Evolutionary conservation across 1,284 basidiomycete species (phyloP).

Genomic region (Moesziomyces sp.): DNA sequence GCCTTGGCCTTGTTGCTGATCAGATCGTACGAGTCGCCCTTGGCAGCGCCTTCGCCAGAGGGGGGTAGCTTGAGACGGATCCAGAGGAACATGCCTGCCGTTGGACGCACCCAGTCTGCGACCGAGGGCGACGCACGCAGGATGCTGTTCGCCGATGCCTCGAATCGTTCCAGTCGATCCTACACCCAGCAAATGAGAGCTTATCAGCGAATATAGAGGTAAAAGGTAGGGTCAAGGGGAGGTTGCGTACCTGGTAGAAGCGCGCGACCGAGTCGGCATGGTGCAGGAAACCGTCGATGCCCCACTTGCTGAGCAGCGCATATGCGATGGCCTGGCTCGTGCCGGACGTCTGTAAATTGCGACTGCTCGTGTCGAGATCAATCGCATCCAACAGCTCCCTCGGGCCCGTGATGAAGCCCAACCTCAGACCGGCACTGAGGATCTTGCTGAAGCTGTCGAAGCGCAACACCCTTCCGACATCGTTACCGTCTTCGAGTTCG

Average conservation of each 20-base stretch:
- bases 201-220: not conserved
- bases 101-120: slow-evolving; percentile 78
- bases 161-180: slow-evolving; percentile 32
- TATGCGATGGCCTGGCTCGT: slow-evolving; percentile 83
- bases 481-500: slow-evolving; percentile 48
- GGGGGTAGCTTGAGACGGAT: slow-evolving; percentile 62
- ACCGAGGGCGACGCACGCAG: slow-evolving; percentile 22
- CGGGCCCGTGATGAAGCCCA: slow-evolving; percentile 87
- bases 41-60: slow-evolving; percentile 7
- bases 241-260: slow-evolving; percentile 76
- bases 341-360: slow-evolving; percentile 79
- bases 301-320: slow-evolving; percentile 78
- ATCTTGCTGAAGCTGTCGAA: slow-evolving; percentile 76
- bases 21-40: slow-evolving; percentile 78
- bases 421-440: slow-evolving; percentile 67
- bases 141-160: slow-evolving; percentile 20
- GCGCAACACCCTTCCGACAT: slow-evolving; percentile 61
- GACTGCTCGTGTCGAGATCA: slow-evolving; percentile 76
- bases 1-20: slow-evolving; percentile 82
- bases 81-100: slow-evolving; percentile 76
- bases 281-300: slow-evolving; percentile 76
- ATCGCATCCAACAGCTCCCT: slow-evolving; percentile 78
- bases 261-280: slow-evolving; percentile 78
- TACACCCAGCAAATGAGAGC: not conserved
- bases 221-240: no score